Evolutionary conservation across 2,329 filamentous ascomycete genomes (phyloP), one percentile per base, ranked within the genome.

Genomic region (Xylaria sp.): DNA sequence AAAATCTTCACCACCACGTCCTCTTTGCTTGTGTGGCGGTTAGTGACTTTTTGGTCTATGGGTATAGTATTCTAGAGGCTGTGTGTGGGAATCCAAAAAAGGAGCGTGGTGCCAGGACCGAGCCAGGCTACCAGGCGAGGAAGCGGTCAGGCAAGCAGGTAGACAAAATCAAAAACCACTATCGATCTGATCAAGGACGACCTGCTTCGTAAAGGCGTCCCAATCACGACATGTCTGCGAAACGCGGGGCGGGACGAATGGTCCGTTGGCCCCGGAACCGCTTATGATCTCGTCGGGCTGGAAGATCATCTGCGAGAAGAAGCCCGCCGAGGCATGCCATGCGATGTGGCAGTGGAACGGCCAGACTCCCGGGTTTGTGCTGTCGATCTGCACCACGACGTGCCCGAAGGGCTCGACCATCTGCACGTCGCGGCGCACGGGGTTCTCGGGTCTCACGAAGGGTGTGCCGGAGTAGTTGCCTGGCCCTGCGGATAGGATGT

Each of bases 401-500:
- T 83, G 83, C 0, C 85, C 85, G 10, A 73, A 71, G 1, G 73
- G 74, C 0, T 81, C 81, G 2, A 88, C 79, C 70, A 84, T 81
- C 6, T 85, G 84, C 2, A 84, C 83, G 71, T 88, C 86, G 42
- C 86, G 81, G 10, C 86, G 83, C 31, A 84, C 81, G 1, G 86
- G 85, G 73, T 87, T 88, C 59, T 70, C 58, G 4, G 72, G 57
- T 0, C 68, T 62, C 69, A 77, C 74, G 26, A 72, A 65, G 0
- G 63, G 80, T 42, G 82, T 81, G 73, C 83, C 80, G 11, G 53
- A 13, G 83, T 83, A 88, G 2, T 74, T 63, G 2, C 85, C 83
- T 3, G 75, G 64, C 1, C 86, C 85, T 72, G 86, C 85, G 44
- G 86, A 81, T 0, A 93, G 83, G 57, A 93, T 80, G 75, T 88